A percentile compares a stretch with the other conserved stretches of the same genome.
phyloP scores from a whole-genome alignment of 768 basidiomycete species.

The Lactifluus subvellereus region DNA sequence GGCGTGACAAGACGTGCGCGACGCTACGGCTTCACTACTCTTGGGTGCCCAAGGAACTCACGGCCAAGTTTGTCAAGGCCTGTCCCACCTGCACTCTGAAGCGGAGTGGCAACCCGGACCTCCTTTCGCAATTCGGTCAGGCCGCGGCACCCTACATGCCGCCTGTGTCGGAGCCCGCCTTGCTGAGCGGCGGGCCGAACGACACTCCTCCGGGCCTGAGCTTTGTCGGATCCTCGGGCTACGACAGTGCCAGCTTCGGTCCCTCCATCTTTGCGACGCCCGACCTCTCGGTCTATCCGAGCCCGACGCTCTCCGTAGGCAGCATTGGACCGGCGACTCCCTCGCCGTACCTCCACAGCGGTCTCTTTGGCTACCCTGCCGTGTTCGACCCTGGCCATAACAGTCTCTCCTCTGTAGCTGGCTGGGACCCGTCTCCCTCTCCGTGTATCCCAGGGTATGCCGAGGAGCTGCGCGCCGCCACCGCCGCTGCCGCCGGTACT shows the following conservation, averaged over 20 bases:
- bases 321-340: slow-evolving; percentile 16
- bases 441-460: neutral
- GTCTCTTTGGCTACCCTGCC: slow-evolving; percentile 17
- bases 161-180: neutral
- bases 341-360: slow-evolving; percentile 13
- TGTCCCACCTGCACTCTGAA: slow-evolving; percentile 68
- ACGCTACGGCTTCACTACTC: slow-evolving; percentile 65
- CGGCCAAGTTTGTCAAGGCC: slow-evolving; percentile 68
- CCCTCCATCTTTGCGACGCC: slow-evolving; percentile 15
- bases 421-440: slow-evolving; percentile 13
- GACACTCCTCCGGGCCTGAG: slow-evolving; percentile 12
- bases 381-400: slow-evolving; percentile 14
- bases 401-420: neutral
- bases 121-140: slow-evolving; percentile 16
- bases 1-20: slow-evolving; percentile 71
- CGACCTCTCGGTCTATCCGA: slow-evolving; percentile 17
- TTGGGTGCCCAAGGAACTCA: slow-evolving; percentile 81
- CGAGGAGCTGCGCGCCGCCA: too few species aligned
- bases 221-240: neutral
- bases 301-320: slow-evolving; percentile 17
- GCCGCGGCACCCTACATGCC: neutral
- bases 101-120: slow-evolving; percentile 33
- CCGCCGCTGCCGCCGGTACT: too few species aligned
- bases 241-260: neutral
- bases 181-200: slow-evolving; percentile 11